Base-by-base conservation (phyloP, 768 basidiomycete species). In the Gloeostereum incarnatum region DNA sequence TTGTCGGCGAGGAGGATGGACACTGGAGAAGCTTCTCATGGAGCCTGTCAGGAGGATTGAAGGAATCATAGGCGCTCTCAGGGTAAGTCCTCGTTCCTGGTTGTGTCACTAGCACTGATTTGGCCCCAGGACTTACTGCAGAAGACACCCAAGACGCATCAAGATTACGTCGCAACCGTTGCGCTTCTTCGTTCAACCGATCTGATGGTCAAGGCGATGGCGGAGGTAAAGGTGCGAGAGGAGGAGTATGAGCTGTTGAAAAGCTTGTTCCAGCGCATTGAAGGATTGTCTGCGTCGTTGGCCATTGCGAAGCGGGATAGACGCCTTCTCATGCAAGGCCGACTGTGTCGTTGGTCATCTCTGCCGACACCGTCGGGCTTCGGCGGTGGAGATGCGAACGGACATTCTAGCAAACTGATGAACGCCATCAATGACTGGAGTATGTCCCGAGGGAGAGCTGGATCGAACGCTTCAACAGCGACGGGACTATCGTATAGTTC, bases 161-260 rank as follows among this genome's bases (percentile, higher is more conserved):
- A 71, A 7, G 85, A 88, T 48, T 79, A 86, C 50, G 52, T 88
- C 24, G 61, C 79, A 1, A 78, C 81, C 0, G 63, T 83, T 36
- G 78, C 73, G 11, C 68, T 77, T 43, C 60, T 80, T 17, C 73
- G 79, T 43, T 72, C 79, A 2, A 81, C 78, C 13, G 77, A 85
- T 42, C 60, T 79, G 45, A 71, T 81, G 30, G 78, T 93, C 42
- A 73, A 76, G 19, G 80, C 82, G 2, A 73, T 96, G 60, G 78
- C 79, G 27, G 89, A 90, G 49, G 88, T 93, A 45, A 91, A 92
- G 51, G 58, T 71, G 8, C 73, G 87, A 14, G 90, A 93, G 55
- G 87, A 91, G 36, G 87, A 90, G 44, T 88, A 92, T 52, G 77
- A 79, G n/a, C 57, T 75, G 25, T 63, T 87, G 23, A 84, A 83